A percentile compares a stretch with the other conserved stretches of the same genome.
phyloP scores from a whole-genome alignment of 352 stramenopile species.

The Blastocystis sp. region DNA sequence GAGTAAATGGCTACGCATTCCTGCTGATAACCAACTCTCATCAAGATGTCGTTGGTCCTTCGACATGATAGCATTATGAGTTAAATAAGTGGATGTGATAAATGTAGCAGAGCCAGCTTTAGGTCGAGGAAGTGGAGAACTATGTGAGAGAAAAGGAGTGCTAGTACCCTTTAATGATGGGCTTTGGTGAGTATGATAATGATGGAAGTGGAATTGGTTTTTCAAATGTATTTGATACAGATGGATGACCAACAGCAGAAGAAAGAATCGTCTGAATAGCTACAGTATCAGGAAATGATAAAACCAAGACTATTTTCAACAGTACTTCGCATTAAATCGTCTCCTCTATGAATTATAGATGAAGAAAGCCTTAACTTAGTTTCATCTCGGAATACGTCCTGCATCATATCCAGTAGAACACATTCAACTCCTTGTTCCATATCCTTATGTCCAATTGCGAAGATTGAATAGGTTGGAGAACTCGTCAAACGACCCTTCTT shows the following conservation, averaged over 20 bases:
- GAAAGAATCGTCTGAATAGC: not conserved
- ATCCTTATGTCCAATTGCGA: not conserved
- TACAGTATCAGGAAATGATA: not conserved
- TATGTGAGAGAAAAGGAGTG: not conserved
- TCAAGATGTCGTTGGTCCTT: not conserved
- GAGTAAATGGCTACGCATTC: not conserved
- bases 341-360: no score
- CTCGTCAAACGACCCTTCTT: not conserved
- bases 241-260: not conserved
- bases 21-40: not conserved
- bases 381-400: not conserved
- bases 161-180: not conserved
- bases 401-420: not conserved
- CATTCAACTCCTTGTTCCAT: not conserved
- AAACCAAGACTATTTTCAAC: not conserved
- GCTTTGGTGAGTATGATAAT: no score
- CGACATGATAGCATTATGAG: no score
- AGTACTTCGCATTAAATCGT: not conserved
- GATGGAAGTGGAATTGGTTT: not conserved
- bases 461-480: slow-evolving; percentile 31
- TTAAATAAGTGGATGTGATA: not conserved
- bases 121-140: not conserved
- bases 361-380: not conserved
- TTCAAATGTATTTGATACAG: not conserved
- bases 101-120: not conserved